Percentiles rank a stretch among this genome's conserved stretches.
phyloP scores from a whole-genome alignment of 2,329 filamentous ascomycete genomes.

The Trichophyton rubrum region DNA sequence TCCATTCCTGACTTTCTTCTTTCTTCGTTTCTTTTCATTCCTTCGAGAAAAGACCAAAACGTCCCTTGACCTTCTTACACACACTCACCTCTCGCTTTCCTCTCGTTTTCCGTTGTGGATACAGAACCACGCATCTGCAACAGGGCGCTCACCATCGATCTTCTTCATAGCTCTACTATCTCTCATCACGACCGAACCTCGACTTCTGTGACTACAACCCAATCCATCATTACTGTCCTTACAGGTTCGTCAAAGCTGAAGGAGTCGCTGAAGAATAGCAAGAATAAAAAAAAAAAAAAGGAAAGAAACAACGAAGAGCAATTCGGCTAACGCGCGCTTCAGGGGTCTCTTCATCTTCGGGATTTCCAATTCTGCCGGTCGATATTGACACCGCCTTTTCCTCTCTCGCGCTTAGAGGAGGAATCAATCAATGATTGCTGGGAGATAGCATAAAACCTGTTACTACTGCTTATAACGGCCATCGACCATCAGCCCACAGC shows the following conservation, averaged over 20 bases:
- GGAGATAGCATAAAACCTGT: conserved; percentile 8
- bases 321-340: neutral
- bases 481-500: neutral
- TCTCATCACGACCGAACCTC: neutral
- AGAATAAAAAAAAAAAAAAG: neutral
- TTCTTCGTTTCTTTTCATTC: conserved; percentile 6
- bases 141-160: conserved; percentile 1
- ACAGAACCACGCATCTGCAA: neutral
- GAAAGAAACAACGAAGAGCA: neutral
- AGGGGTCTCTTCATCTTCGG: neutral
- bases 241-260: neutral
- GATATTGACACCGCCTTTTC: conserved; percentile 3
- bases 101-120: conserved; percentile 1
- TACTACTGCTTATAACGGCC: neutral
- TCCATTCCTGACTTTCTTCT: conserved; percentile 13
- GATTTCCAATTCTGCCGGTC: neutral
- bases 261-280: neutral
- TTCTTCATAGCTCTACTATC: neutral
- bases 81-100: neutral
- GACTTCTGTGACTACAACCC: neutral
- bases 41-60: neutral
- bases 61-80: neutral
- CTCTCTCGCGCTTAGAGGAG: neutral
- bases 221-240: neutral
- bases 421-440: conserved; percentile 13